Base-by-base conservation (phyloP, 176 grass and related monocot species). In the Melocanna baccifera region DNA sequence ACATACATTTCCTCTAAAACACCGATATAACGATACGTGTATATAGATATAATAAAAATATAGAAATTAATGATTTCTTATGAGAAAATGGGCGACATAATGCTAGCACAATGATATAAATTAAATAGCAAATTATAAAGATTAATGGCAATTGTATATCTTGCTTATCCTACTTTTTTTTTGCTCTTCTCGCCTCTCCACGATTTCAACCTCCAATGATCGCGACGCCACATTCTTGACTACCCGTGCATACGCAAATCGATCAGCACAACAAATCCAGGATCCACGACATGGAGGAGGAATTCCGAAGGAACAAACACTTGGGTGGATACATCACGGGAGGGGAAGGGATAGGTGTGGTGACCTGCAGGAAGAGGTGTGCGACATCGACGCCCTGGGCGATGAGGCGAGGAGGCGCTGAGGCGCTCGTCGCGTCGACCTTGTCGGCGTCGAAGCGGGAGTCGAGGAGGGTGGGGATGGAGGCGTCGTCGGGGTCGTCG, bases 401-500 rank as follows among this genome's bases (percentile, higher is more conserved):
- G 64, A 93, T 88, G 81, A 95, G 36, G 96, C 96, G 23, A 98
- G 89, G 71, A 95, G 91, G 81, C 93, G 93, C 89, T 98, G 71
- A 98, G 91, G n/a, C n/a, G n/a, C n/a, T n/a, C n/a, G n/a, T n/a
- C 9, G 93, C 93, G 71, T 98, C 91, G 63, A 87, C 58, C 87
- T 92, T 98, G 87, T 98, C 96, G 7, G 77, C 94, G 55, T 95
- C 91, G 83, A 90, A 93, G 71, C 96, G 96, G 83, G 92, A 95
- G 29, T 98, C 96, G 61, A 98, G 91, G 10, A 98, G 93, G 1
- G 87, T 77, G 46, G 80, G 88, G 75, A 98, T 95, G 83, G 70
- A 88, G 80, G 91, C 96, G 71, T 98, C 96, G 59, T 98, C 87
- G 12, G 96, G 96, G 32, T 98, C 96, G 65, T 98, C 96, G 83